Evolutionary conservation across 345 rosid genomes (phyloP).

Genomic region (Arabis hirsuta): DNA sequence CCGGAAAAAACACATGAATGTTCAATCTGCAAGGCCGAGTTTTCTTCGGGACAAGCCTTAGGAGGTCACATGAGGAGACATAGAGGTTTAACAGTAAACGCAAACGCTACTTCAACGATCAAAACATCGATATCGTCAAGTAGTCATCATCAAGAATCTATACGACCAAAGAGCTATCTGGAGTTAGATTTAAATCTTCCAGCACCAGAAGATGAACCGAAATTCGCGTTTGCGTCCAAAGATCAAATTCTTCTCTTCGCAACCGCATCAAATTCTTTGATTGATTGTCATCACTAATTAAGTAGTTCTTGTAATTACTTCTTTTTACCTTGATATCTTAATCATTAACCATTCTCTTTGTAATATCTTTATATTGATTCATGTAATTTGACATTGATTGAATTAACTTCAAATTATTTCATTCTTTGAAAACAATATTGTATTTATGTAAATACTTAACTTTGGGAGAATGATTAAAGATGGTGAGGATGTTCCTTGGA

Average conservation of each 20-base stretch:
- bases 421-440: slow-evolving; percentile 1
- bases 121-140: slow-evolving; percentile 25
- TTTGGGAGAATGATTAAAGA: slow-evolving; percentile 43
- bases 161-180: slow-evolving; percentile 45
- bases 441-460: slow-evolving; percentile 36
- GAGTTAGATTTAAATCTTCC: slow-evolving; percentile 89
- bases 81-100: slow-evolving; percentile 46
- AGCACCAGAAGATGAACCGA: slow-evolving; percentile 81
- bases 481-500: slow-evolving; percentile 41
- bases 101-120: slow-evolving; percentile 28
- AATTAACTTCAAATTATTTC: slow-evolving; percentile 38
- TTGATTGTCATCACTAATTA: slow-evolving; percentile 79
- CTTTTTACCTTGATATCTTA: slow-evolving; percentile 21
- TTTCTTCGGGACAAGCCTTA: slow-evolving; percentile 87
- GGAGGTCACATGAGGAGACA: slow-evolving; percentile 99
- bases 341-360: slow-evolving; percentile 32
- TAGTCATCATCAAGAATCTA: slow-evolving; percentile 45
- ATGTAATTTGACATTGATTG: slow-evolving; percentile 42
- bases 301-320: slow-evolving; percentile 41
- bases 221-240: slow-evolving; percentile 52
- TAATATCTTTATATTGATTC: slow-evolving; percentile 24
- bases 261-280: slow-evolving; percentile 62
- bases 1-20: slow-evolving; percentile 71
- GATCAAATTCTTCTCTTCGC: slow-evolving; percentile 66
- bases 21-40: slow-evolving; percentile 79